phyloP scores from a whole-genome alignment of 176 grass and related monocot genomes.

The Carex myosuroides region DNA sequence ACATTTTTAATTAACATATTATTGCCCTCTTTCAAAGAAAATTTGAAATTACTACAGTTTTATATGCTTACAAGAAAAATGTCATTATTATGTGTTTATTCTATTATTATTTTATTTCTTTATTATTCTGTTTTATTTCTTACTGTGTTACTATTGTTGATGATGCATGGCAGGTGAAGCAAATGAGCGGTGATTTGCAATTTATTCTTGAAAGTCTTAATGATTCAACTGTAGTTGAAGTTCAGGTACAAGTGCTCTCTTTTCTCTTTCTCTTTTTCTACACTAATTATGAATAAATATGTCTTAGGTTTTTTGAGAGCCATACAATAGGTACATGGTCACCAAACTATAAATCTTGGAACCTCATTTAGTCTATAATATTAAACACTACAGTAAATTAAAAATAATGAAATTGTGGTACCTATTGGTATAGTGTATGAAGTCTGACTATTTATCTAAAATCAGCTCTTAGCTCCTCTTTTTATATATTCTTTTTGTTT shows the following conservation, averaged over 20 bases:
- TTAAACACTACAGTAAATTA: neutral
- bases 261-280: neutral
- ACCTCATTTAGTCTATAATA: neutral
- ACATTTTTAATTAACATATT: neutral
- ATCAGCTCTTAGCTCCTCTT: neutral
- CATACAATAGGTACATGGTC: neutral
- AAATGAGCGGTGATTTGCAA: constrained; percentile 21
- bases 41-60: neutral
- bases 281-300: neutral
- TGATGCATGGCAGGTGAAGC: constrained; percentile 27
- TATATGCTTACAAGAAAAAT: neutral
- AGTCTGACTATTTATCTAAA: constrained; percentile 2
- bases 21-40: neutral
- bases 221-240: constrained; percentile 53
- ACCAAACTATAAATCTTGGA: neutral
- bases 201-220: constrained; percentile 49
- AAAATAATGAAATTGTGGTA: neutral
- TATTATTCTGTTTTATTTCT: neutral
- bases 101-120: neutral
- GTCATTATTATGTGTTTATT: neutral
- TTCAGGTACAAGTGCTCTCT: constrained; percentile 40
- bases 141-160: constrained; percentile 1
- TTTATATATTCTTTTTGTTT: neutral
- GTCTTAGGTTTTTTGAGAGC: neutral
- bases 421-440: neutral